A percentile compares a stretch with the other conserved stretches of the same genome.
phyloP scores from a whole-genome alignment of 2,329 filamentous ascomycete species.

The Fusarium pseudoanthophilum region DNA sequence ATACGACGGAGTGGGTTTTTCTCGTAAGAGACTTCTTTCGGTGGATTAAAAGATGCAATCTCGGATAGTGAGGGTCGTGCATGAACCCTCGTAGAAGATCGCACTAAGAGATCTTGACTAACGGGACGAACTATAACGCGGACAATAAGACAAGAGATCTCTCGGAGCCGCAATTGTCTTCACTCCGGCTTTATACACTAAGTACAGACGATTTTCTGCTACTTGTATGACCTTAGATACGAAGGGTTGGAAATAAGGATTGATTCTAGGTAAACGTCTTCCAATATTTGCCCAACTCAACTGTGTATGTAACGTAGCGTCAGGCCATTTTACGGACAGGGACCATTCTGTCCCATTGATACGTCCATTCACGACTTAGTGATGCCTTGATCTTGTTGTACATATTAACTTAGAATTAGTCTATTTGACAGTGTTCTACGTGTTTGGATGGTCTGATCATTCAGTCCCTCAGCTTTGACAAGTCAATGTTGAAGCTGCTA shows the following conservation, averaged over 20 bases:
- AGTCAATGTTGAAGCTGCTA: neutral
- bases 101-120: neutral
- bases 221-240: fast-evolving
- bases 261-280: fast-evolving
- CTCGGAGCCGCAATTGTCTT: neutral
- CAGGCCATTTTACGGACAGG: neutral
- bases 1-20: neutral
- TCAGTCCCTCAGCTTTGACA: neutral
- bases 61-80: neutral
- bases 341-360: neutral
- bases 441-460: too few species aligned
- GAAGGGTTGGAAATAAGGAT: neutral
- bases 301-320: neutral
- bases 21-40: neutral
- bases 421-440: neutral
- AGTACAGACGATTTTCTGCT: neutral
- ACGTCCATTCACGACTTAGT: fast-evolving
- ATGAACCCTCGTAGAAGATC: neutral
- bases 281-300: too few species aligned
- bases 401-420: fast-evolving
- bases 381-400: too few species aligned
- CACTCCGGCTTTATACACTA: neutral
- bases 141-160: neutral
- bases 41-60: neutral
- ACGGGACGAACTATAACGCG: neutral